A percentile compares a stretch with the other conserved stretches of the same genome.
These are phyloP conservation scores for Fusarium pseudoanthophilum DNA, from an alignment of 2,329 filamentous ascomycete genomes.

Conservation along the genomic window DNA sequence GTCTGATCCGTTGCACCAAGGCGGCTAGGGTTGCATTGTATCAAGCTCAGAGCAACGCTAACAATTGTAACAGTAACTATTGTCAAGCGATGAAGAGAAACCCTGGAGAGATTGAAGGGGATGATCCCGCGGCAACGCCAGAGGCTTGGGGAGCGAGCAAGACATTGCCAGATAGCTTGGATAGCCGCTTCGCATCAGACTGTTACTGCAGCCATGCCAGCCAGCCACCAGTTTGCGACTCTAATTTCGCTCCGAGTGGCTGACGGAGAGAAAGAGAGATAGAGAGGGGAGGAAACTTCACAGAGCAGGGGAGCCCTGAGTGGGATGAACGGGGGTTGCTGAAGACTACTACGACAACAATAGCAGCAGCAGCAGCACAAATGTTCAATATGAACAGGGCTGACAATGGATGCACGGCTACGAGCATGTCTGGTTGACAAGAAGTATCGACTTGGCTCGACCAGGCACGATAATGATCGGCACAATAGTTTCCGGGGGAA, in stretches of 20 bases:
- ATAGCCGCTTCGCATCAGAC: slow-evolving; percentile 37
- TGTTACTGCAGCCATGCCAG: slow-evolving; percentile 34
- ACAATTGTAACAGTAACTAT: slow-evolving; percentile 58
- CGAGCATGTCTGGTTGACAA: slow-evolving; percentile 36
- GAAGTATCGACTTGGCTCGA: slow-evolving; percentile 39
- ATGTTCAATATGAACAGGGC: slow-evolving; percentile 41
- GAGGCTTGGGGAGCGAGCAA: slow-evolving; percentile 25
- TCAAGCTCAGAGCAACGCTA: slow-evolving; percentile 39
- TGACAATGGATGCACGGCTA: slow-evolving; percentile 46
- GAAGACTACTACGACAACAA: slow-evolving; percentile 12
- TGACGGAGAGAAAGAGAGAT: slow-evolving; percentile 14
- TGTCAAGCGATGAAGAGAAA: slow-evolving; percentile 74
- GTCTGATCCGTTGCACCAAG: slow-evolving; percentile 23
- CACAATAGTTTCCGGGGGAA: slow-evolving; percentile 42
- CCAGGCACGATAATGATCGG: slow-evolving; percentile 45
- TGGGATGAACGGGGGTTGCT: slow-evolving; percentile 31
- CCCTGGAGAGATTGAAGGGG: slow-evolving; percentile 38
- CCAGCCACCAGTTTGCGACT: slow-evolving; percentile 35
- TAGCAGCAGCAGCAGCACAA: background rate
- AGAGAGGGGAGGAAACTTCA: slow-evolving; percentile 26
- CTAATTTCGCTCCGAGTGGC: slow-evolving; percentile 19
- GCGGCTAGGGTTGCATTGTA: slow-evolving; percentile 19
- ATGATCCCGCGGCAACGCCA: slow-evolving; percentile 31
- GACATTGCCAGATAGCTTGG: slow-evolving; percentile 24
- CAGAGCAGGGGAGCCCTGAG: slow-evolving; percentile 17